Base-by-base conservation (phyloP, 352 stramenopile species). In the Phytopythium chamaehyphon region DNA sequence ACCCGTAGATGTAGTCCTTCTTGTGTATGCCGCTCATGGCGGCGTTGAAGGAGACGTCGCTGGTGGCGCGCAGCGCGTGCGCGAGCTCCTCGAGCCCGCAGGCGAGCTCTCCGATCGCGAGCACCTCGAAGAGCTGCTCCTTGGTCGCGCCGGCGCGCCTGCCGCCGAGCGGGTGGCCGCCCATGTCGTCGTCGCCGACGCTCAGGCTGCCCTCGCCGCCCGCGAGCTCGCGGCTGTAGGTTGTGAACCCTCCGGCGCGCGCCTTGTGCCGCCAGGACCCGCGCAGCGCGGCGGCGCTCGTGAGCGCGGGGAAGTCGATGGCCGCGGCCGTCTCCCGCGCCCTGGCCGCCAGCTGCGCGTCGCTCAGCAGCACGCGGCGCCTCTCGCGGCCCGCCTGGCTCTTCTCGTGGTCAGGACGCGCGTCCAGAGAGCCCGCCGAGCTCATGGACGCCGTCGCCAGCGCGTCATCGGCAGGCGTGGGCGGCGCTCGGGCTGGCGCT, bases 321-420 rank as follows among this genome's bases (percentile, higher is more conserved):
- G 82, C 73, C 33, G 82, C 82, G 7, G 84, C 82, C 56, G 92
- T 92, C 57, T 83, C 82, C 10, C 80, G 76, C 47, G 84, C 84
- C 45, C 79, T 76, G 9, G 80, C 82, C 47, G 90, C 82, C 8
- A 83, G 80, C 64, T 92, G 76, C 42, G 66, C 67, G 57, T 77
- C 73, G 51, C 71, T 46, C 59, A 76, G 24, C 26, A 39, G 43
- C 43, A 49, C 43, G 40, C 40, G 40, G 21, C 21, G 1, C 40
- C 31, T 47, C 18, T 22, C 21, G n/a, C 40, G 3, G 4, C 19
- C 5, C 28, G 9, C 28, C 28, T 33, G 28, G 5, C 9, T 5
- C 28, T 33, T 33, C 18, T 6, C 19, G 19, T 16, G 18, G 40
- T 18, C 18, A n/a, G n/a, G n/a, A n/a, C n/a, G n/a, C n/a, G 38